phyloP scores from a whole-genome alignment of 2,329 filamentous ascomycete genomes.

The Epicoccum sorghinum region DNA sequence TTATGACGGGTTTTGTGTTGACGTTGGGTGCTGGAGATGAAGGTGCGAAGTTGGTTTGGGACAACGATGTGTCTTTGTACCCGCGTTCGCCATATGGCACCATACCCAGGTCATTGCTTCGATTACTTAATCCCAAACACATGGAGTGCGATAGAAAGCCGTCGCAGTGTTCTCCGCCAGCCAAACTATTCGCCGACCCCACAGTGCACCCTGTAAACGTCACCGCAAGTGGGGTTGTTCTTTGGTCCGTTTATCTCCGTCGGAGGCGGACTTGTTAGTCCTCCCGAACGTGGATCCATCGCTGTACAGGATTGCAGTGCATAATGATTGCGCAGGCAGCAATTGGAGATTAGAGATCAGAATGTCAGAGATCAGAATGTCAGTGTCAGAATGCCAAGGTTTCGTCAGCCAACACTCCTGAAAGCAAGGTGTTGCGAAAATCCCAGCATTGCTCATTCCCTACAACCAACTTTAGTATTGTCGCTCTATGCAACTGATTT shows the following conservation, averaged over 20 bases:
- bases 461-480: no score
- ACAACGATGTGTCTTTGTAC: no score
- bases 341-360: no score
- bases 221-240: neutral
- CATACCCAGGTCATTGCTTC: neutral
- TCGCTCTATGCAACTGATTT: no score
- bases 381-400: no score
- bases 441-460: no score
- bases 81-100: neutral
- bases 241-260: constrained; percentile 4
- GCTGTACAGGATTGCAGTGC: no score
- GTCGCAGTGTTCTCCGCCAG: neutral
- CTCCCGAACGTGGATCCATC: no score
- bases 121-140: neutral
- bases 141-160: constrained; percentile 1
- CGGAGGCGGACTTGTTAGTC: no score
- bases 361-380: neutral
- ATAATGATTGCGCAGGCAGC: no score
- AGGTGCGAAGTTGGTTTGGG: neutral
- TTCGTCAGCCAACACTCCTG: neutral
- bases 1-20: neutral
- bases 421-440: neutral
- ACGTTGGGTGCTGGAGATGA: neutral
- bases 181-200: neutral
- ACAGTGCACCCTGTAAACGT: constrained; percentile 1